A percentile compares a stretch with the other conserved stretches of the same genome.
These are phyloP conservation scores for Colletotrichum trifolii DNA, from an alignment of 2,329 filamentous ascomycete species.

Conservation along the genomic window DNA sequence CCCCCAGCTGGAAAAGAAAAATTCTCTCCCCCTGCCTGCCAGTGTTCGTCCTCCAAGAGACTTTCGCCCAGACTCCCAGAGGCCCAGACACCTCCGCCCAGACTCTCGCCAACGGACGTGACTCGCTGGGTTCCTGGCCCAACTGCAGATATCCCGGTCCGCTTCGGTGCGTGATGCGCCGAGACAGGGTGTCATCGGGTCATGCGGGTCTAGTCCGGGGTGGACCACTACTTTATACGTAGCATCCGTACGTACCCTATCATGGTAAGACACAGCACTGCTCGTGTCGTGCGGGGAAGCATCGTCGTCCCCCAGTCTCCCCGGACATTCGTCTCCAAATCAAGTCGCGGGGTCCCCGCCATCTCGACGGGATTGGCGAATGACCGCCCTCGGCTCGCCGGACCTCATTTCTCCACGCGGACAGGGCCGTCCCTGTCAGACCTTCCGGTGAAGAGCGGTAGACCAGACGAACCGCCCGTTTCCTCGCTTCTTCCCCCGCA, in stretches of 20 bases:
- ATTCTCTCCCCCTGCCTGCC: not conserved
- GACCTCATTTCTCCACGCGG: conserved; percentile 23
- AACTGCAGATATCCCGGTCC: not conserved
- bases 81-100: too few species aligned
- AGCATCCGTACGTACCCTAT: too few species aligned
- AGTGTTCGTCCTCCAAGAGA: too few species aligned
- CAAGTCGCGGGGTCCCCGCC: conserved; percentile 7
- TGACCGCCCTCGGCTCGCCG: not conserved
- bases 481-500: conserved; percentile 15
- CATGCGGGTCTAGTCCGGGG: not conserved
- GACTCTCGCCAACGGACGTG: not conserved
- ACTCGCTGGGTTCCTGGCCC: not conserved
- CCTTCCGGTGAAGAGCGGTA: not conserved
- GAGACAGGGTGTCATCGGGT: conserved; percentile 15
- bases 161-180: conserved; percentile 21
- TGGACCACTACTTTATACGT: too few species aligned
- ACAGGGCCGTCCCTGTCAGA: conserved; percentile 15
- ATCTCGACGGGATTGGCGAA: conserved; percentile 14
- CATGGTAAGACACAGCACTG: too few species aligned
- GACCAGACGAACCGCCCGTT: conserved; percentile 11
- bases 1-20: not conserved
- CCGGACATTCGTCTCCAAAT: conserved; percentile 18
- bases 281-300: conserved; percentile 17
- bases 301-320: not conserved
- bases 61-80: too few species aligned